Evolutionary conservation across 176 grass and related monocot species (phyloP).

Genomic region (Bolboschoenus planiculmis): DNA sequence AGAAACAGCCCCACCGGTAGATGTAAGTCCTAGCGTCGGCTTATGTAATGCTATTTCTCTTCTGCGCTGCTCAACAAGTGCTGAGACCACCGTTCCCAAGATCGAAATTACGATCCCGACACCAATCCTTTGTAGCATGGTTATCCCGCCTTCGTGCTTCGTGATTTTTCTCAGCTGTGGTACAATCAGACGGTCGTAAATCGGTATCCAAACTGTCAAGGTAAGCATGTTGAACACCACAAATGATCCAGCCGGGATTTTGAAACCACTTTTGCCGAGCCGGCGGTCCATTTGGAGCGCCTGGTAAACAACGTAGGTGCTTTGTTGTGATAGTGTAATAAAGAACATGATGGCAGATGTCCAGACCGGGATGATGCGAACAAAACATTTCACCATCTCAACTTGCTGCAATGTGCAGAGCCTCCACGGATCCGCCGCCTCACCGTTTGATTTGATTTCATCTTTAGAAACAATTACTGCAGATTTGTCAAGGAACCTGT

Average conservation of each 20-base stretch:
- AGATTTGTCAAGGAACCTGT: conserved; percentile 59
- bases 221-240: conserved; percentile 72
- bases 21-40: not conserved
- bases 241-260: conserved; percentile 48
- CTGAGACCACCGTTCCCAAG: conserved; percentile 31
- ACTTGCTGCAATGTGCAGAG: conserved; percentile 69
- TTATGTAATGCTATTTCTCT: conserved; percentile 7
- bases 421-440: conserved; percentile 28
- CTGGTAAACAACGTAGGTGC: conserved; percentile 57
- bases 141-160: conserved; percentile 30
- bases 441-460: not conserved
- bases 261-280: conserved; percentile 25
- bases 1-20: not conserved
- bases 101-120: conserved; percentile 28
- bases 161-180: conserved; percentile 39
- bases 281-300: conserved; percentile 51
- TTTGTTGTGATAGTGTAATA: conserved; percentile 37
- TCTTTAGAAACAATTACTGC: conserved; percentile 13
- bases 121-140: conserved; percentile 35
- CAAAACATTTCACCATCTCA: conserved; percentile 68
- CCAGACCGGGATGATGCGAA: conserved; percentile 55
- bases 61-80: conserved; percentile 33
- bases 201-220: conserved; percentile 44
- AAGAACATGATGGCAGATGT: conserved; percentile 47
- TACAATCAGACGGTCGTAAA: conserved; percentile 56